Evolutionary conservation across 1,284 basidiomycete species (phyloP).

Genomic region (Fomitopsis betulina): DNA sequence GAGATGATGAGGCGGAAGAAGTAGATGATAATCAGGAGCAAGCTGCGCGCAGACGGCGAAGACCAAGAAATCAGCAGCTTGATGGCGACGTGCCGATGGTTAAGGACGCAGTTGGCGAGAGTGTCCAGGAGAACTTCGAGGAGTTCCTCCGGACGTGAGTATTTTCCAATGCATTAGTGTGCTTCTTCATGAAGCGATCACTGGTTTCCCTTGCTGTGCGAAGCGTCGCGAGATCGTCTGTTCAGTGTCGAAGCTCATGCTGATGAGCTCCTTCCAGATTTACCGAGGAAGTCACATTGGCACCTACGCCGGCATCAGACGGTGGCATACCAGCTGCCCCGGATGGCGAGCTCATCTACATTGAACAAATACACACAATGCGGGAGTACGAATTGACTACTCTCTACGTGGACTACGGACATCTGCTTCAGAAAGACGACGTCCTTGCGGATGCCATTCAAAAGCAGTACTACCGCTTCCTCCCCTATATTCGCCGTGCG

Average conservation of each 20-base stretch:
- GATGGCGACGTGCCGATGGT: constrained; percentile 78
- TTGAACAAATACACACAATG: constrained; percentile 92
- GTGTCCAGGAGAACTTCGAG: constrained; percentile 87
- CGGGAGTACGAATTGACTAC: constrained; percentile 91
- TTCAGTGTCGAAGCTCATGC: background rate
- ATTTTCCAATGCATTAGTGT: background rate
- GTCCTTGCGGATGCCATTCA: constrained; percentile 91
- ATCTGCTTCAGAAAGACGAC: constrained; percentile 87
- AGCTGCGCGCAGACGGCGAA: constrained; percentile 36
- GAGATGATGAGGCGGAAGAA: constrained; percentile 50
- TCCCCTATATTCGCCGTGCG: constrained; percentile 90
- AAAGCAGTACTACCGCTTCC: constrained; percentile 94
- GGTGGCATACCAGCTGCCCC: constrained; percentile 50
- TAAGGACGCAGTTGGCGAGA: constrained; percentile 90
- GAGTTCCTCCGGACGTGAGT: constrained; percentile 83
- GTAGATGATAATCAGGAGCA: constrained; percentile 21
- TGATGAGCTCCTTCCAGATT: constrained; percentile 45
- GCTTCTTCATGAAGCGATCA: no score
- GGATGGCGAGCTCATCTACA: constrained; percentile 72
- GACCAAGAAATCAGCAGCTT: constrained; percentile 45
- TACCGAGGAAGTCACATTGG: constrained; percentile 73
- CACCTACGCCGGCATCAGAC: constrained; percentile 72
- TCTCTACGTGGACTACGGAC: constrained; percentile 93
- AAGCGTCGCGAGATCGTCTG: no score
- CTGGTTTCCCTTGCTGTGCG: no score